These are phyloP conservation scores for Medicago lupulina DNA, from an alignment of 306 rosid species.

Conservation along the genomic window DNA sequence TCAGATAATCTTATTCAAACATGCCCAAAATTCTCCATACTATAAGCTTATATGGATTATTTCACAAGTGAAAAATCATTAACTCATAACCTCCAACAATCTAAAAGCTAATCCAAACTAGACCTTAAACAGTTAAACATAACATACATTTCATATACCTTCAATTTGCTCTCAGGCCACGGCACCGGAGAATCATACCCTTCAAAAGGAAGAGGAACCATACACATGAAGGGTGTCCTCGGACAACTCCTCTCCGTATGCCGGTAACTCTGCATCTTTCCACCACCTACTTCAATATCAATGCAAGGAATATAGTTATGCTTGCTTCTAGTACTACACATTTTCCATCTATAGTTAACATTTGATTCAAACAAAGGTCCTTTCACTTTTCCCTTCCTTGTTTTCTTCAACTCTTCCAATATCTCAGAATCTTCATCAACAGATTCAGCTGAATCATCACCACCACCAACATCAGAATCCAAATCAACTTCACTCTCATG, in stretches of 20 bases:
- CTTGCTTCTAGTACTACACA: constrained; percentile 81
- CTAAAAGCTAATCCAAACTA: not conserved
- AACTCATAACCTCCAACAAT: not conserved
- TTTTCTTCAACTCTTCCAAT: constrained; percentile 54
- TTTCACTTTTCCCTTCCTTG: constrained; percentile 51
- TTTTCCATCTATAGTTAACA: constrained; percentile 74
- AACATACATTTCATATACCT: constrained; percentile 55
- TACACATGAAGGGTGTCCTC: constrained; percentile 65
- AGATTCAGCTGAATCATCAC: constrained; percentile 46
- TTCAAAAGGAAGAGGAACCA: constrained; percentile 80
- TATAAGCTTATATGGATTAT: not conserved
- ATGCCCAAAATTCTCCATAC: not conserved
- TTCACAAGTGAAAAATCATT: constrained; percentile 8
- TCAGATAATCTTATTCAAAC: not conserved
- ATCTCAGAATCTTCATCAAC: constrained; percentile 61
- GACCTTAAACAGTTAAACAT: constrained; percentile 1
- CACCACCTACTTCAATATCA: constrained; percentile 68
- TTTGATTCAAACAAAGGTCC: constrained; percentile 89
- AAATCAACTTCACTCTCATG: constrained; percentile 38
- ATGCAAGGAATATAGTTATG: constrained; percentile 93
- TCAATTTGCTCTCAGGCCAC: constrained; percentile 87
- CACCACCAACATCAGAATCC: too few relatives aligned
- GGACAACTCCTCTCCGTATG: constrained; percentile 97
- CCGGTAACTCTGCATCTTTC: constrained; percentile 76
- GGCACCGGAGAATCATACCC: constrained; percentile 67